Evolutionary conservation across 2,329 filamentous ascomycete genomes (phyloP), one percentile per base, ranked within the genome.

Genomic region (Ophiocordyceps unilateralis): DNA sequence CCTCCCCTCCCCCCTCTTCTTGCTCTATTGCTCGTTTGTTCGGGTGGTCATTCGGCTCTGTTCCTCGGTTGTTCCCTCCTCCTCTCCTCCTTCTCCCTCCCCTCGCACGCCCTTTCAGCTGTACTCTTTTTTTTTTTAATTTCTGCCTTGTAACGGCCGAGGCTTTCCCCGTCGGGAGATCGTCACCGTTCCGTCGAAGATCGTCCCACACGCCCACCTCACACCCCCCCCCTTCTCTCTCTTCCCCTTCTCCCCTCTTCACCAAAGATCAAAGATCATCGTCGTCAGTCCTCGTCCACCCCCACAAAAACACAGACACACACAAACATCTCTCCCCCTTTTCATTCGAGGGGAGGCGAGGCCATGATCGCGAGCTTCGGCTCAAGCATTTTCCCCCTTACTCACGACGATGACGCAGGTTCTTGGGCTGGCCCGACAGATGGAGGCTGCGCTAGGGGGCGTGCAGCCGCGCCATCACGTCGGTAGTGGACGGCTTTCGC

Each of bases 361-460:
- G n/a, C 32, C 15, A 34, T 34, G 32, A 34, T 19, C 32, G 32
- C n/a, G 32, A 34, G 32, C 32, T 34, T 34, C n/a, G 32, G 32
- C 32, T 34, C 21, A 39, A 10, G n/a, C n/a, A n/a, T n/a, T n/a
- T n/a, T n/a, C n/a, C n/a, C n/a, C n/a, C n/a, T 14, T 7, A 22
- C 14, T 23, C 20, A 39, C 10, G 11, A 39, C 17, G 20, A 39
- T 39, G 37, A 39, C 20, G 20, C 37, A 39, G 37, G 37, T 39
- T 21, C 37, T 39, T 39, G 37, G 37, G 4, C 17, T 39, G 37
- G 37, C 19, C 19, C 37, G 37, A 21, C 37, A 39, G 37, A 39
- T 39, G 37, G 37, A 39, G 21, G 37, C 20, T 23, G 44, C 45
- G n/a, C 34, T 40, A 12, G 48, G 44, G 15, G 32, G 32, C 11